Percentiles rank a stretch among this genome's conserved stretches.
These are phyloP conservation scores for Lachancea nothofagi DNA, from an alignment of 805 yeast species.

Conservation along the genomic window DNA sequence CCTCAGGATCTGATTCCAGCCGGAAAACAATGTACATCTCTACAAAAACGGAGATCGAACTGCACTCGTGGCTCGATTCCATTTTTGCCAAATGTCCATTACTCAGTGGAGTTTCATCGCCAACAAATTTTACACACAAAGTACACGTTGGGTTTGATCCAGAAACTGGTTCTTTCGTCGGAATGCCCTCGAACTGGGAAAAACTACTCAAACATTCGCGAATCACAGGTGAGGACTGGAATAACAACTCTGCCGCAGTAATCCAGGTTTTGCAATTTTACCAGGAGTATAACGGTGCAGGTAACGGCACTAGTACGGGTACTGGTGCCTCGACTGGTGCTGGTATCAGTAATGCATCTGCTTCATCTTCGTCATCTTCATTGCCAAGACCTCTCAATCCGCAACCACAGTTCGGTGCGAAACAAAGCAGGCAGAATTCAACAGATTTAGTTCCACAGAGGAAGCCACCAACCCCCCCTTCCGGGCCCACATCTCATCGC, in stretches of 20 bases:
- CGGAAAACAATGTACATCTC: conserved; percentile 66
- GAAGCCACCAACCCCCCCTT: conserved; percentile 54
- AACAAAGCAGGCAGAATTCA: conserved; percentile 1
- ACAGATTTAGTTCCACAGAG: conserved; percentile 43
- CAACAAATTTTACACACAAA: conserved; percentile 90
- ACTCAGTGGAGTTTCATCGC: conserved; percentile 68
- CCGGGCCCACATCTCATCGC: conserved; percentile 8
- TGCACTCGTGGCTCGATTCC: conserved; percentile 86
- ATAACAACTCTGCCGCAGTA: conserved; percentile 91
- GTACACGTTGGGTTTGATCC: conserved; percentile 88
- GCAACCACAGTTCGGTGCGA: conserved; percentile 4
- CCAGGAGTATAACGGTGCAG: conserved; percentile 37
- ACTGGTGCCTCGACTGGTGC: conserved; percentile 10
- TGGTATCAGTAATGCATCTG: conserved; percentile 5
- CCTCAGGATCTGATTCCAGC: conserved; percentile 21
- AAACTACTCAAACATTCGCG: conserved; percentile 77
- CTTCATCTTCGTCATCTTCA: conserved; percentile 5
- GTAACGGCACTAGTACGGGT: conserved; percentile 10
- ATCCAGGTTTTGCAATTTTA: conserved; percentile 85
- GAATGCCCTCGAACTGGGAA: conserved; percentile 93
- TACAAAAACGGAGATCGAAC: conserved; percentile 71
- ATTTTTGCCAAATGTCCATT: conserved; percentile 72
- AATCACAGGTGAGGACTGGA: conserved; percentile 86
- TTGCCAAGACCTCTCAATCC: conserved; percentile 5
- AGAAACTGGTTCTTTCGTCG: conserved; percentile 79